Evolutionary conservation across 2,329 filamentous ascomycete species (phyloP), one percentile per base, ranked within the genome.

Genomic region (Beauveria rudraprayagi): DNA sequence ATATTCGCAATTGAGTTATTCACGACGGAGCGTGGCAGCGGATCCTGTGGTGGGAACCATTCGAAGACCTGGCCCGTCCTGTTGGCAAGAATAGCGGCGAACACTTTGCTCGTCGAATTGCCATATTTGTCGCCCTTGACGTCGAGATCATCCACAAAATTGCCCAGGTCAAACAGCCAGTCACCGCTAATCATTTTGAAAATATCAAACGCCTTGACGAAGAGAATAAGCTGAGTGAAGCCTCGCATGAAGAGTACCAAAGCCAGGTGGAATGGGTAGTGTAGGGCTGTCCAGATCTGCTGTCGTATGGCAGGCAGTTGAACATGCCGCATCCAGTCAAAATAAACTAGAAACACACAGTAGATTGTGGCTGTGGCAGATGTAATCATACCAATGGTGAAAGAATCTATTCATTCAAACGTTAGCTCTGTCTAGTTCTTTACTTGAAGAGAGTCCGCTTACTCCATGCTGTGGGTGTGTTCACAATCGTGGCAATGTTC

Each of bases 241-340:
- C 83, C 85, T 66, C 87, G 84, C 50, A 86, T 80, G n/a, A 87
- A 79, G 7, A 88, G 78, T 16, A 86, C 80, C 37, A 89, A 78
- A 6, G 81, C 75, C 2, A 87, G 77, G 65, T 89, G 84, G 66
- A 88, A 83, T 0, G 85, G 85, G 62, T 87, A 83, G 71, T 88
- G 85, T 1, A 84, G 69, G 2, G 76, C 61, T 0, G 80, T 77
- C 83, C 82, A 85, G 57, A 84, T 71, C 56, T 85, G 82, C 65
- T 88, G 86, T 5, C 82, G 79, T 51, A 83, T 74, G 70, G 77
- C 62, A 71, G 82, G 70, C 76, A 79, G 82, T 37, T 85, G 78
- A 62, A 84, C 80, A 56, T 83, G 83, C 67, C 86, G 85, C 70
- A 86, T 83, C 82, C 83, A 88, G 65, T 88, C 77, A 59, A 88